Evolutionary conservation across 768 basidiomycete genomes (phyloP).

Genomic region (Tylopilus sp.): DNA sequence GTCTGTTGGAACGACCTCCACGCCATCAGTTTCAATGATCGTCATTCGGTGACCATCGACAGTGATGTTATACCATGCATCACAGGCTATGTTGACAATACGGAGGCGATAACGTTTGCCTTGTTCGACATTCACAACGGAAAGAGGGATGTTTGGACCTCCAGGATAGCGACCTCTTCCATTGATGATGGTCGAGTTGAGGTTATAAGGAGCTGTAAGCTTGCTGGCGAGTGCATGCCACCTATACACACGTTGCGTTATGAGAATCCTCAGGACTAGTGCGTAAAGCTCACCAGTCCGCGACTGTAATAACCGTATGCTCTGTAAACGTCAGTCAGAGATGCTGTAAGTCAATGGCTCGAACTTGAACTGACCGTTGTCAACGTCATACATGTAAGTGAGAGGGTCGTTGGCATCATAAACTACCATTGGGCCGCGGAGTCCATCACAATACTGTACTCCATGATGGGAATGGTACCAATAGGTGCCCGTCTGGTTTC

Average conservation of each 20-base stretch:
- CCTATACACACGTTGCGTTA: conserved; percentile 13
- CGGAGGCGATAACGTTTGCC: conserved; percentile 42
- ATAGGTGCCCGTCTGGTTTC: conserved; percentile 42
- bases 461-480: conserved; percentile 47
- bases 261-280: not conserved
- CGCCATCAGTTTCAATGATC: conserved; percentile 45
- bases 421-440: conserved; percentile 41
- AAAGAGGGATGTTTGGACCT: conserved; percentile 32
- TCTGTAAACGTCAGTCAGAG: conserved; percentile 25
- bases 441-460: conserved; percentile 41
- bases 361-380: conserved; percentile 35
- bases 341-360: not conserved
- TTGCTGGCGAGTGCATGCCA: conserved; percentile 23
- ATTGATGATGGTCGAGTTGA: conserved; percentile 43
- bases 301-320: conserved; percentile 40
- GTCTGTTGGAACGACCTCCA: conserved; percentile 28
- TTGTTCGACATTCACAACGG: conserved; percentile 37
- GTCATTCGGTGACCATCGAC: conserved; percentile 36
- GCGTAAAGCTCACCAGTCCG: conserved; percentile 39
- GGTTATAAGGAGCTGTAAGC: conserved; percentile 24
- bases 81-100: conserved; percentile 34
- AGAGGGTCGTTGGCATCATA: conserved; percentile 47
- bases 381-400: conserved; percentile 40
- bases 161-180: conserved; percentile 38
- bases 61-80: conserved; percentile 30